phyloP scores from a whole-genome alignment of 495 filamentous ascomycete species.

The Penicillium odoratum region DNA sequence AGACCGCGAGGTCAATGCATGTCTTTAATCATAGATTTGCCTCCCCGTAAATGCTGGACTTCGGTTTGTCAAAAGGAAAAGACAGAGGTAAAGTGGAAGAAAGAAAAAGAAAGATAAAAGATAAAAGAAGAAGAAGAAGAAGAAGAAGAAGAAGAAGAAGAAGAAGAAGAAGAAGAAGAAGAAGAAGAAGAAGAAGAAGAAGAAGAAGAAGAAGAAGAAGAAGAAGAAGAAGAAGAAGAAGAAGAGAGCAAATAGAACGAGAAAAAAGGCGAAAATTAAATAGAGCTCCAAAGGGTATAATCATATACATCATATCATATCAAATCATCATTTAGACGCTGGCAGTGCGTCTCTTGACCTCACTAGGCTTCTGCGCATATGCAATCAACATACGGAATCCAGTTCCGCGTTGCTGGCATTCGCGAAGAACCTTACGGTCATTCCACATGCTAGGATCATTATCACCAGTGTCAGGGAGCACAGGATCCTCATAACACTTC shows the following conservation, averaged over 20 bases:
- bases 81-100: not conserved
- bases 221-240: not conserved
- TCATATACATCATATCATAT: constrained; percentile 11
- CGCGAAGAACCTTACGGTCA: constrained; percentile 70
- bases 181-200: constrained; percentile 1
- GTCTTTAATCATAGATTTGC: constrained; percentile 14
- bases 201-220: constrained; percentile 1
- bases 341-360: constrained; percentile 56
- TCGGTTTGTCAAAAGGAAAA: not conserved
- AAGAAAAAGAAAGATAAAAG: not conserved
- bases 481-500: constrained; percentile 78
- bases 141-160: constrained; percentile 4
- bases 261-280: not conserved
- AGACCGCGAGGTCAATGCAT: constrained; percentile 28
- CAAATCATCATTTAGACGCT: constrained; percentile 40
- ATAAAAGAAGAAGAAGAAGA: not conserved
- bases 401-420: constrained; percentile 83
- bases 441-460: constrained; percentile 71
- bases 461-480: constrained; percentile 51
- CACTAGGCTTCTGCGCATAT: constrained; percentile 79
- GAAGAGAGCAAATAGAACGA: not conserved
- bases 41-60: constrained; percentile 10
- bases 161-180: not conserved
- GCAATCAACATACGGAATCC: constrained; percentile 90
- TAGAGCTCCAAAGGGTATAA: constrained; percentile 18